A percentile compares a stretch with the other conserved stretches of the same genome.
Evolutionary conservation across 2,329 filamentous ascomycete genomes (phyloP).

Genomic region (Polytolypa hystricis): DNA sequence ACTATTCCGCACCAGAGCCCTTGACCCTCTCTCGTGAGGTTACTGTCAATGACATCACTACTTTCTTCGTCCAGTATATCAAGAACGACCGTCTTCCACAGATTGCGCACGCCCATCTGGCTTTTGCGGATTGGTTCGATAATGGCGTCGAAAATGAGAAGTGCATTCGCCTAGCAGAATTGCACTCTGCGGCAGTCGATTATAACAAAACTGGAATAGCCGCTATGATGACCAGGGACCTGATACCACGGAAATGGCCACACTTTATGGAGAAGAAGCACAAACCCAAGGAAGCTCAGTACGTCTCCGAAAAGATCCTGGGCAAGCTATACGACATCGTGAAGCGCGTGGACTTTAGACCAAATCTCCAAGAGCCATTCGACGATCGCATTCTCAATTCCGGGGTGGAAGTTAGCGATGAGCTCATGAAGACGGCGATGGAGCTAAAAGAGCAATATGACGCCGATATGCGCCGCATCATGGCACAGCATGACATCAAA

Average conservation of each 20-base stretch:
- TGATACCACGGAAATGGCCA: slow-evolving; percentile 58
- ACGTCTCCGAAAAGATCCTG: slow-evolving; percentile 60
- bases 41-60: slow-evolving; percentile 58
- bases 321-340: slow-evolving; percentile 76
- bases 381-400: slow-evolving; percentile 58
- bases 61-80: slow-evolving; percentile 87
- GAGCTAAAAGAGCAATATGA: slow-evolving; percentile 71
- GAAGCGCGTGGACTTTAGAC: slow-evolving; percentile 55
- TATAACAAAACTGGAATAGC: slow-evolving; percentile 82
- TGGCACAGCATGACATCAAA: slow-evolving; percentile 70
- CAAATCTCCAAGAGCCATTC: slow-evolving; percentile 62
- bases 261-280: slow-evolving; percentile 74
- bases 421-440: slow-evolving; percentile 47
- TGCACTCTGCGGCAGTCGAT: slow-evolving; percentile 89
- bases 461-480: slow-evolving; percentile 60
- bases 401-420: slow-evolving; percentile 46
- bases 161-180: slow-evolving; percentile 63
- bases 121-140: slow-evolving; percentile 53
- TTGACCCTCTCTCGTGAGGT: slow-evolving; percentile 51
- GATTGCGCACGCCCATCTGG: slow-evolving; percentile 76
- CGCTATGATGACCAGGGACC: slow-evolving; percentile 52
- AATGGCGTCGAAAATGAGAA: slow-evolving; percentile 55
- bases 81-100: slow-evolving; percentile 72
- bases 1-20: slow-evolving; percentile 53
- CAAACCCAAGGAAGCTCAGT: slow-evolving; percentile 39